phyloP scores from a whole-genome alignment of 1,284 basidiomycete genomes.

The Trichosporon sp. region DNA sequence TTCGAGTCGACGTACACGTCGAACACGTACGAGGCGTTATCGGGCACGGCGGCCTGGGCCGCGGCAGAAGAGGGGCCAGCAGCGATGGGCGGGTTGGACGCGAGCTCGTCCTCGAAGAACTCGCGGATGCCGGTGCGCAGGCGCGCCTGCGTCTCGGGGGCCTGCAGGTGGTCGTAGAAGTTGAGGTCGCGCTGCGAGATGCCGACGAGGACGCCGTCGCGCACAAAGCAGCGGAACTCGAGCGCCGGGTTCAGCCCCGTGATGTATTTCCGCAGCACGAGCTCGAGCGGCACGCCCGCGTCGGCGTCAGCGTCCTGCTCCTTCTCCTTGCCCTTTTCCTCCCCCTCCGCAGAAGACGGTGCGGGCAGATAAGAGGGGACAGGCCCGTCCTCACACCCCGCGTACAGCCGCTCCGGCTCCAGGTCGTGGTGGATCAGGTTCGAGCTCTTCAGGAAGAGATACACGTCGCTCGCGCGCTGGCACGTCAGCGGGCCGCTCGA shows the following conservation, averaged over 20 bases:
- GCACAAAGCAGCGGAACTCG: slow-evolving; percentile 83
- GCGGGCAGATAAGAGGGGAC: too few species aligned
- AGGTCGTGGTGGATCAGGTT: slow-evolving; percentile 85
- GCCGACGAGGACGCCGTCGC: slow-evolving; percentile 63
- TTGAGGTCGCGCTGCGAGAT: slow-evolving; percentile 87
- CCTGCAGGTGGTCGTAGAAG: slow-evolving; percentile 80
- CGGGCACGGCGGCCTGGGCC: background rate
- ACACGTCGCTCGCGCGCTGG: slow-evolving; percentile 80
- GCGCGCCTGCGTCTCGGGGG: slow-evolving; percentile 55
- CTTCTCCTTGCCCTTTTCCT: background rate
- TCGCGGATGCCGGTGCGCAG: slow-evolving; percentile 57
- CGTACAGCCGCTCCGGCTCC: slow-evolving; percentile 50
- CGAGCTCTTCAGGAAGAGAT: slow-evolving; percentile 86
- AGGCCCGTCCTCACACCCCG: slow-evolving; percentile 35
- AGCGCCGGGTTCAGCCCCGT: slow-evolving; percentile 65
- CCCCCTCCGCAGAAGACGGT: too few species aligned
- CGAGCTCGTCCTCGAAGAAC: slow-evolving; percentile 68
- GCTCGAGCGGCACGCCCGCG: slow-evolving; percentile 61
- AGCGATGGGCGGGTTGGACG: slow-evolving; percentile 41
- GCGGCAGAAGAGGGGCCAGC: background rate
- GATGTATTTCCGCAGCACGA: slow-evolving; percentile 90
- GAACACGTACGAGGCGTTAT: slow-evolving; percentile 55
- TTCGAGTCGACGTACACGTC: slow-evolving; percentile 60
- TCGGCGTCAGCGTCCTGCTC: background rate
- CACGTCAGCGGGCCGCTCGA: slow-evolving; percentile 80